These are phyloP conservation scores for Lentinula novae-zelandiae DNA, from an alignment of 1,284 basidiomycete genomes.

Conservation along the genomic window DNA sequence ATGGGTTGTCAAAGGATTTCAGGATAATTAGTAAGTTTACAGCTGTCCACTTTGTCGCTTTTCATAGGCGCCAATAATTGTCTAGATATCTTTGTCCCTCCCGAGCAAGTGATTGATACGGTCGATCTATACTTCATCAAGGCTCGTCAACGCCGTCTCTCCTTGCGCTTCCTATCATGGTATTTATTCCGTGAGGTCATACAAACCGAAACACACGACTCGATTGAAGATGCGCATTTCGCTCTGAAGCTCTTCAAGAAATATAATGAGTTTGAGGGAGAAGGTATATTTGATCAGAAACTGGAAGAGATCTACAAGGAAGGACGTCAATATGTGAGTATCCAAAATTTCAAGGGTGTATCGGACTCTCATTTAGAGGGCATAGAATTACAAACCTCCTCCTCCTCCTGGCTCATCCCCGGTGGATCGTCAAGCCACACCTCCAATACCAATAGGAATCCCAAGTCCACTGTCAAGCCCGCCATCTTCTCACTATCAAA, in stretches of 20 bases:
- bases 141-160: constrained; percentile 81
- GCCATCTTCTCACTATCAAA: neutral
- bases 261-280: constrained; percentile 75
- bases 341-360: neutral
- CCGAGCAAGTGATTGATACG: constrained; percentile 94
- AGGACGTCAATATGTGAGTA: constrained; percentile 64
- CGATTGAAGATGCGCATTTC: constrained; percentile 92
- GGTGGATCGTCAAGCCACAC: constrained; percentile 4
- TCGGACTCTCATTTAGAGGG: neutral
- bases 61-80: constrained; percentile 4
- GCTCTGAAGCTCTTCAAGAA: constrained; percentile 87
- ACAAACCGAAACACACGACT: constrained; percentile 93
- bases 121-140: constrained; percentile 91
- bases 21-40: constrained; percentile 87
- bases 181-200: constrained; percentile 89
- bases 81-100: constrained; percentile 92
- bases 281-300: constrained; percentile 82
- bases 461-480: constrained; percentile 1
- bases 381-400: constrained; percentile 61
- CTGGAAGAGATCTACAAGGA: constrained; percentile 80
- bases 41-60: neutral
- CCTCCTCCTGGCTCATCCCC: constrained; percentile 21
- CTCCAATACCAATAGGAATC: neutral
- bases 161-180: constrained; percentile 93
- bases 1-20: constrained; percentile 99